Evolutionary conservation across 2,329 filamentous ascomycete species (phyloP).

Genomic region (Septoria linicola): DNA sequence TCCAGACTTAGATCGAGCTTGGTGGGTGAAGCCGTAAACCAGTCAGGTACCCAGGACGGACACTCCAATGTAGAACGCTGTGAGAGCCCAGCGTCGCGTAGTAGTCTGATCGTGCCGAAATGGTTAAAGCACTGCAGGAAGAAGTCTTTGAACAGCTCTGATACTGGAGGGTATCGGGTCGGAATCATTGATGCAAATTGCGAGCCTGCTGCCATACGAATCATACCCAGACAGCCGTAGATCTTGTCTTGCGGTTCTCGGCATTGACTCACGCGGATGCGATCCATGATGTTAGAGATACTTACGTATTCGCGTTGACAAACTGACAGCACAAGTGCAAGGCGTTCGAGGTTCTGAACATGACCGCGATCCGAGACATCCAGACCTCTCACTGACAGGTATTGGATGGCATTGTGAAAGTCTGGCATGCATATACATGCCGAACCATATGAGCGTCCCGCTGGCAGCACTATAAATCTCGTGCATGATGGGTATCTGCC

Average conservation of each 20-base stretch:
- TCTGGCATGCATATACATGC: not conserved
- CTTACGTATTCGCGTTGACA: constrained; percentile 3
- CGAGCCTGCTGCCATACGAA: not conserved
- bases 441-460: constrained; percentile 3
- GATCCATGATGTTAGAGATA: constrained; percentile 6
- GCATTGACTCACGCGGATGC: constrained; percentile 5
- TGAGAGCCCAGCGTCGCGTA: constrained; percentile 10
- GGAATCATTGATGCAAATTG: constrained; percentile 7
- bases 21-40: not conserved
- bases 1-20: constrained; percentile 9
- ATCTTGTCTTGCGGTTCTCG: constrained; percentile 14
- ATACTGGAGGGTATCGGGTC: not conserved
- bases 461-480: constrained; percentile 7
- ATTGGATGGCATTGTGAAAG: constrained; percentile 13
- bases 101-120: constrained; percentile 4
- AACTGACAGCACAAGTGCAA: constrained; percentile 4
- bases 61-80: constrained; percentile 9
- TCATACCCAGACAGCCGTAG: constrained; percentile 16
- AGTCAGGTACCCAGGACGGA: constrained; percentile 17
- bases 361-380: constrained; percentile 2
- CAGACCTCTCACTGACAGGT: constrained; percentile 6
- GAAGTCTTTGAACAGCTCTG: constrained; percentile 9
- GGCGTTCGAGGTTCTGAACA: not conserved
- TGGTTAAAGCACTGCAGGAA: constrained; percentile 6
- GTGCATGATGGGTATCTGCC: constrained; percentile 9